A percentile compares a stretch with the other conserved stretches of the same genome.
phyloP scores from a whole-genome alignment of 176 grass and related monocot genomes.

The Juncus inflexus region DNA sequence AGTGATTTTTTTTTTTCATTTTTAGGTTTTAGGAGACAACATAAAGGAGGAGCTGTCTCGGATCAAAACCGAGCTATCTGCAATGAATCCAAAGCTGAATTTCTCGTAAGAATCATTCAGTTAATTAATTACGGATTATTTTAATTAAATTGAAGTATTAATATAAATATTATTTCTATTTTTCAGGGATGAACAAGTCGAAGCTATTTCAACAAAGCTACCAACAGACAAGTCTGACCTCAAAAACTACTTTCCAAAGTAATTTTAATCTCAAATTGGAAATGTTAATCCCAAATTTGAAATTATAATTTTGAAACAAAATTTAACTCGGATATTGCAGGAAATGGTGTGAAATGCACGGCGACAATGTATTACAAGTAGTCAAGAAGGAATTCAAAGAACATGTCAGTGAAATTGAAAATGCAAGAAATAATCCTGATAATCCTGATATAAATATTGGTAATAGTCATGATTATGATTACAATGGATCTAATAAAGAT shows the following conservation, averaged over 20 bases:
- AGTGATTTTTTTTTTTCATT: conserved; percentile 4
- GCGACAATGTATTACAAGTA: conserved; percentile 51
- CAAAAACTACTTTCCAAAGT: conserved; percentile 85
- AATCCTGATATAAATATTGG: neutral
- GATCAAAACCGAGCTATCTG: conserved; percentile 72
- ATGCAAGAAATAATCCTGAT: conserved; percentile 18
- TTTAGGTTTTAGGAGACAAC: conserved; percentile 67
- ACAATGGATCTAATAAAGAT: conserved; percentile 1
- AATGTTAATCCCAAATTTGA: no score
- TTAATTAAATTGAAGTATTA: no score
- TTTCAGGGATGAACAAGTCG: conserved; percentile 62
- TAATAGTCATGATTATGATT: neutral
- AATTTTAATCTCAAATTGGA: conserved; percentile 15
- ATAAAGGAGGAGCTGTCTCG: conserved; percentile 86
- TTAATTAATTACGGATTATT: neutral
- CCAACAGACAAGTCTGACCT: conserved; percentile 73
- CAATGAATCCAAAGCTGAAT: conserved; percentile 50
- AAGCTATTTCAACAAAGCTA: conserved; percentile 77
- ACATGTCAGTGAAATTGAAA: conserved; percentile 65
- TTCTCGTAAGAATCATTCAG: conserved; percentile 50
- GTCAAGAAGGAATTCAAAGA: conserved; percentile 70
- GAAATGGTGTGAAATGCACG: conserved; percentile 72
- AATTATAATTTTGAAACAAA: no score
- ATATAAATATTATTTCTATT: neutral
- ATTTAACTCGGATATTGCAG: conserved; percentile 27